Evolutionary conservation across 139 green algal genomes (phyloP).

Genomic region (Chlamydomonas urium): DNA sequence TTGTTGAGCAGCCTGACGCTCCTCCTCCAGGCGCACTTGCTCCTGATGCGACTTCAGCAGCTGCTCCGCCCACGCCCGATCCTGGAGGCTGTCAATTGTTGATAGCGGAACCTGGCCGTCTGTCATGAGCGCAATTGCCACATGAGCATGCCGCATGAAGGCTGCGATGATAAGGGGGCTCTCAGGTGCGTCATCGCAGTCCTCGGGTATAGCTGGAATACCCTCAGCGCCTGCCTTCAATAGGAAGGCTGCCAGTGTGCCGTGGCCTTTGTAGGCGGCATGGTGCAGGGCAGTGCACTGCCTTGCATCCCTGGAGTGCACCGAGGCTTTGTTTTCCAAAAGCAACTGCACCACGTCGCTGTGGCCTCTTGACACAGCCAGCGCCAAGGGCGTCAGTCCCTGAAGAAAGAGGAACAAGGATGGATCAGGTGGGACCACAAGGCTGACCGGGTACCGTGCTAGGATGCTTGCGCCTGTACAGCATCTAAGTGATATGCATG

Average conservation of each 20-base stretch:
- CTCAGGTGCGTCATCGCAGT: background rate
- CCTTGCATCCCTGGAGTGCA: background rate
- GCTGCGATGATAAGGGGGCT: background rate
- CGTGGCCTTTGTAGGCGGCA: background rate
- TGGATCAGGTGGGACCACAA: too few species aligned
- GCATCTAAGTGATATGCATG: too few species aligned
- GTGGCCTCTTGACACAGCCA: background rate
- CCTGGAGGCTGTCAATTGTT: background rate
- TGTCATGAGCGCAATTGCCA: background rate
- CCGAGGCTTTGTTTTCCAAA: background rate
- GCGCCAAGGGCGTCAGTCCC: background rate
- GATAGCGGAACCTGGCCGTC: background rate
- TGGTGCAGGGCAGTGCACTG: conserved; percentile 1
- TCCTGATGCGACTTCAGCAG: too few species aligned
- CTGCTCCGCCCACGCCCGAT: background rate
- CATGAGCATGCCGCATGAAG: conserved; percentile 1
- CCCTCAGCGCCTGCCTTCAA: background rate
- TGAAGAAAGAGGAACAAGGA: too few species aligned
- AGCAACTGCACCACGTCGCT: background rate
- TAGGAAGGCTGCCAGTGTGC: background rate
- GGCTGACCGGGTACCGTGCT: too few species aligned
- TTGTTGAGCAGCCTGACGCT: background rate
- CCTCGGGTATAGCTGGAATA: too few species aligned
- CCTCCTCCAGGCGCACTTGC: too few species aligned
- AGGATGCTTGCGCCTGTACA: too few species aligned